A percentile compares a stretch with the other conserved stretches of the same genome.
Evolutionary conservation across 257 asterid genomes (phyloP).

Genomic region (Petrea volubilis): DNA sequence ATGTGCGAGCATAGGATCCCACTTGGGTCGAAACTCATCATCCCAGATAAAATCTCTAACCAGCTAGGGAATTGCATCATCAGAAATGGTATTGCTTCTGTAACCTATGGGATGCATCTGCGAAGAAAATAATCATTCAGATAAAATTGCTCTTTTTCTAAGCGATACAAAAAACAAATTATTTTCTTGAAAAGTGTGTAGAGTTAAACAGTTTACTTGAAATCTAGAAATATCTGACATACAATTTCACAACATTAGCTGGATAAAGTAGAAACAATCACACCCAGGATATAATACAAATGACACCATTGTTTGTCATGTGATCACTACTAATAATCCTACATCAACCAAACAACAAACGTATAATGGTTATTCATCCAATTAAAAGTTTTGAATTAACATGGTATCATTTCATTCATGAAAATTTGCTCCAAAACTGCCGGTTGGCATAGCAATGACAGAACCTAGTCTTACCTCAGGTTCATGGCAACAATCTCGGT

Average conservation of each 20-base stretch:
- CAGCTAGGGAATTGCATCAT: slow-evolving; percentile 7
- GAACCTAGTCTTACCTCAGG: slow-evolving; percentile 45
- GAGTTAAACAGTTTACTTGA: not conserved
- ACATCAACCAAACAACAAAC: not conserved
- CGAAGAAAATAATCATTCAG: slow-evolving; percentile 11
- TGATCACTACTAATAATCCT: not conserved
- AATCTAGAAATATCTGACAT: not conserved
- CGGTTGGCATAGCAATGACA: not conserved
- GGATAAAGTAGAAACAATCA: not conserved
- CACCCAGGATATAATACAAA: not conserved
- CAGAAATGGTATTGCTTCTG: slow-evolving; percentile 58
- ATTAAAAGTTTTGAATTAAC: not conserved
- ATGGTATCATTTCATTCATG: not conserved
- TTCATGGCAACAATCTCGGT: slow-evolving; percentile 70
- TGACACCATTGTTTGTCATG: not conserved
- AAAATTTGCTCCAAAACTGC: not conserved
- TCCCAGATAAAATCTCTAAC: too few species aligned
- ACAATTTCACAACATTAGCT: not conserved
- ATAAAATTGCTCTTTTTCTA: not conserved
- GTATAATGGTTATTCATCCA: not conserved
- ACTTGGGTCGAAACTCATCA: too few species aligned
- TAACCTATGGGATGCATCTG: slow-evolving; percentile 47
- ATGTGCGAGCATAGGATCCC: too few species aligned
- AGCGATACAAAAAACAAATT: not conserved
- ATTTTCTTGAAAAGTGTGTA: not conserved